Base-by-base conservation (phyloP, 2,329 filamentous ascomycete species). In the Cercospora zeina region DNA sequence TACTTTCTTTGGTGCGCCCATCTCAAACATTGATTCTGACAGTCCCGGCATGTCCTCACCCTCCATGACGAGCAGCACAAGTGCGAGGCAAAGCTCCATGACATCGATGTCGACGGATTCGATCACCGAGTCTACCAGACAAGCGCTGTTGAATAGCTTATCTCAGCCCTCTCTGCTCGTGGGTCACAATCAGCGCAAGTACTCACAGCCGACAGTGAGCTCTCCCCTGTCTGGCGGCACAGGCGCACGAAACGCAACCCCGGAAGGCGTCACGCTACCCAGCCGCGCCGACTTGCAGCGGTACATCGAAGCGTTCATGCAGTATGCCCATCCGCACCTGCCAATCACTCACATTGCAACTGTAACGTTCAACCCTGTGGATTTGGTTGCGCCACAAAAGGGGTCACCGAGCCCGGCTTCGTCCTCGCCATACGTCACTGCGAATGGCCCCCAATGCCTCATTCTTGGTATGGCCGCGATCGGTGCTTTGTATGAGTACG, bases 261-360 rank as follows among this genome's bases (percentile, higher is more conserved):
- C 65, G 66, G 75, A 77, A 69, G 72, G 71, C 64, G 78, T 82
- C 69, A 81, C 78, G 71, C 82, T 96, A 62, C 93, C 93, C 58
- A 91, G 85, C 77, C 93, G 91, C 34, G 82, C 85, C 73, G 91
- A 97, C 74, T 85, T 97, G 65, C 92, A 96, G 76, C 89, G 91
- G 74, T 97, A 93, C 76, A 90, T 97, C 65, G 87, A 87, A 67
- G 89, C 93, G 63, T 97, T 97, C 77, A 87, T 97, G 71, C 87
- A 87, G 67, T 96, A 91, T 75, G 96, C 96, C 76, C 93, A 97
- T 73, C 93, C 93, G 21, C 93, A 97, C 75, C 78, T 96, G 64
- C 93, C 95, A n/a, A 96, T 97, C 76, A 81, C 96, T 64, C 93
- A 97, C 77, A 86, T 96, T 68, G 88, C 93, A 57, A 96, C 93